phyloP scores from a whole-genome alignment of 768 basidiomycete genomes.

The Kwoniella dejecticola region DNA sequence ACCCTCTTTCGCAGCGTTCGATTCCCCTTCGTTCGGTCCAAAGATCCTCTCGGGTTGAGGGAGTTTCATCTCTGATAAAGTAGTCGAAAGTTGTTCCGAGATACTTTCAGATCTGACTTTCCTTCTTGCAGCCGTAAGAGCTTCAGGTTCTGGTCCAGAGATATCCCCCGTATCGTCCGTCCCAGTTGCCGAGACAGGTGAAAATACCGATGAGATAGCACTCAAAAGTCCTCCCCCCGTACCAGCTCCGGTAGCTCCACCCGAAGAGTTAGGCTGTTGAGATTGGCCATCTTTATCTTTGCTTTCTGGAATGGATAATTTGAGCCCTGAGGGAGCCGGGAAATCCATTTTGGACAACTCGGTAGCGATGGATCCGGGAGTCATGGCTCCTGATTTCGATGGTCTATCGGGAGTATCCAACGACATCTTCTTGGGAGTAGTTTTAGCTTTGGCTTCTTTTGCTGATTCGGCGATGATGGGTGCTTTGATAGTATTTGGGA shows the following conservation, averaged over 20 bases:
- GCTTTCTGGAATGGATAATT: slow-evolving; percentile 23
- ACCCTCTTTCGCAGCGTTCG: not conserved
- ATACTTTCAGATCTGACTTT: slow-evolving; percentile 46
- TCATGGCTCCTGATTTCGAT: slow-evolving; percentile 28
- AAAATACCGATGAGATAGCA: slow-evolving; percentile 5
- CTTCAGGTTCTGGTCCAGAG: slow-evolving; percentile 54
- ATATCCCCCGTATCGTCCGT: slow-evolving; percentile 41
- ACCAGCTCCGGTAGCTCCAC: not conserved
- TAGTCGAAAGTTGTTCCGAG: slow-evolving; percentile 47
- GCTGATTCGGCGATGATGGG: not conserved
- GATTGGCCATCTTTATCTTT: not conserved
- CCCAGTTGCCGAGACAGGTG: slow-evolving; percentile 8
- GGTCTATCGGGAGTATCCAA: slow-evolving; percentile 28
- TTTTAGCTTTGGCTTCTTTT: slow-evolving; percentile 2
- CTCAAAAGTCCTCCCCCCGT: not conserved
- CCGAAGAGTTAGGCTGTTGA: not conserved
- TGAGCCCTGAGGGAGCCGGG: slow-evolving; percentile 42
- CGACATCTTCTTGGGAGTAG: too few species aligned
- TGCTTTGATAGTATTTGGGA: slow-evolving; percentile 6
- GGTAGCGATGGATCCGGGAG: slow-evolving; percentile 49
- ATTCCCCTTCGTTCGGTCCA: slow-evolving; percentile 38
- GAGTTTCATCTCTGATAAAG: slow-evolving; percentile 51
- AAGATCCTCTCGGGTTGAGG: slow-evolving; percentile 55
- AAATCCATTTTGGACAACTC: slow-evolving; percentile 51
- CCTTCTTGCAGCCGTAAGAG: slow-evolving; percentile 34